Evolutionary conservation across 768 basidiomycete genomes (phyloP).

Genomic region (Pleurotus salmoneostramineus): DNA sequence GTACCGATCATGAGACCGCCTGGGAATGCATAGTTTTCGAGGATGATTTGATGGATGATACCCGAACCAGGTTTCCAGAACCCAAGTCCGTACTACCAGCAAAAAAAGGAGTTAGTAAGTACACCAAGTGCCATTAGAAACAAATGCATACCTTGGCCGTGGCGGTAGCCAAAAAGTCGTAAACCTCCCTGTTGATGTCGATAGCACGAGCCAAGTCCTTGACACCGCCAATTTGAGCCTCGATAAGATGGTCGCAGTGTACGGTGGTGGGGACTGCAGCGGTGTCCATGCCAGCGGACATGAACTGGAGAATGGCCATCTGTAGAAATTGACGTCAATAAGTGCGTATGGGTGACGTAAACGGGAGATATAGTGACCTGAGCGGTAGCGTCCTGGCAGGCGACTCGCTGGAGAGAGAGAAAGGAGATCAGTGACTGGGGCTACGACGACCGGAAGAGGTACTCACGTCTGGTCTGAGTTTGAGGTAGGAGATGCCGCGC

Average conservation of each 20-base stretch:
- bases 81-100: slow-evolving; percentile 85
- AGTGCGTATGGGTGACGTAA: slow-evolving; percentile 14
- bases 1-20: slow-evolving; percentile 99
- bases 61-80: slow-evolving; percentile 99
- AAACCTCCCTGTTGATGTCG: slow-evolving; percentile 96
- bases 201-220: slow-evolving; percentile 93
- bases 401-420: slow-evolving; percentile 57
- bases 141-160: slow-evolving; percentile 96
- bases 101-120: background rate
- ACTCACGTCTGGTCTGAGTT: slow-evolving; percentile 94
- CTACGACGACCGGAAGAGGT: slow-evolving; percentile 1
- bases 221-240: slow-evolving; percentile 91
- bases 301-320: slow-evolving; percentile 99
- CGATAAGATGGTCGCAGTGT: slow-evolving; percentile 98
- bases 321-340: slow-evolving; percentile 33
- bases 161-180: slow-evolving; percentile 97
- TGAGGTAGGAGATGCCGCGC: slow-evolving; percentile 93
- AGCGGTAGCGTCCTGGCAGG: slow-evolving; percentile 89
- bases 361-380: slow-evolving; percentile 44
- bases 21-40: slow-evolving; percentile 99
- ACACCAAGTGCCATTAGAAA: no score
- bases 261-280: slow-evolving; percentile 98
- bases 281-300: slow-evolving; percentile 98
- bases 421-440: slow-evolving; percentile 2
- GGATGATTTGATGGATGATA: slow-evolving; percentile 98